Base-by-base conservation (phyloP, 768 basidiomycete genomes). In the Suillus plorans region DNA sequence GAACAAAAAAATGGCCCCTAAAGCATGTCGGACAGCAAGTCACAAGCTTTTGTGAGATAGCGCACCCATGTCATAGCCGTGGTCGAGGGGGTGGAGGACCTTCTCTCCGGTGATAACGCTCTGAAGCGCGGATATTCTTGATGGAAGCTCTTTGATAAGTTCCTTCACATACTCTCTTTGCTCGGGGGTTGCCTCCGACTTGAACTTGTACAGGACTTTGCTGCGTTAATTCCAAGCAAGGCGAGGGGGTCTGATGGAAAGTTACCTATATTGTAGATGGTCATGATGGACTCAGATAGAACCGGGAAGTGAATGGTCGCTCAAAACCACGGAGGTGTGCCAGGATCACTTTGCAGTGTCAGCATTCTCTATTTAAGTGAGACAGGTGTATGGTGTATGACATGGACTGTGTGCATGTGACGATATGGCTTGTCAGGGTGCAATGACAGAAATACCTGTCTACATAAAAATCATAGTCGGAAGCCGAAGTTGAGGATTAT, bases 1-100 rank as follows among this genome's bases (percentile, higher is more conserved):
- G 28, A 67, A 67, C 16, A 63, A 16, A 39, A 67, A 65, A 28
- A 67, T 67, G 0, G 55, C 67, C n/a, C 67, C 66, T 67, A 36
- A 20, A 68, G 14, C n/a, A 39, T 25, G 39, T 68, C n/a, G 25
- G 31, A 45, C 47, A 22, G 6, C 9, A 28, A 45, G 13, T 22
- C 62, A 34, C 28, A 20, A 41, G 31, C 16, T 34, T 25, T 5
- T 56, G 18, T 25, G 20, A 25, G 37, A 41, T 7, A 22, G 31
- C 50, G 28, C 34, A 68, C 66, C 66, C 34, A 68, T 44, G 34
- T 67, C 66, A 64, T 61, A 67, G 25, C 62, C 66, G 22, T 49
- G 61, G 60, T 58, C 62, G 22, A 64, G 50, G 44, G 50, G 20
- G 36, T 68, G 37, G 18, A 42, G 36, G 56, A 67, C 20, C 42